A percentile compares a stretch with the other conserved stretches of the same genome.
Conservation (phyloP, 1,284 basidiomycete species). For the Cryptococcus sp. region DNA sequence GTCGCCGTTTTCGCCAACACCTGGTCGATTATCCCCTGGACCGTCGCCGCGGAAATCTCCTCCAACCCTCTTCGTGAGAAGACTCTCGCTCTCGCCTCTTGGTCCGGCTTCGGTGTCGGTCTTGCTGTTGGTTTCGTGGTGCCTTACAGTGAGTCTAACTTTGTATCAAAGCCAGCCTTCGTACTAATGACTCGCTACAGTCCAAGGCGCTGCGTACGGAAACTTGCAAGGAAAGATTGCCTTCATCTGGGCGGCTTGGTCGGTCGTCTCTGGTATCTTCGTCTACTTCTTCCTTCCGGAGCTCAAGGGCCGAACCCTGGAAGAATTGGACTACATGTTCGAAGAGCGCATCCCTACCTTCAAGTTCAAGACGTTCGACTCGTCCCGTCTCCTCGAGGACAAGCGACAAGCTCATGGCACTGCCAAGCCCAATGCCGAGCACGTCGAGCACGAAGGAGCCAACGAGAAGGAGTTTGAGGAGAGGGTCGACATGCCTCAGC, state of each 20-base stretch:
- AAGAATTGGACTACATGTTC: slow-evolving; percentile 4
- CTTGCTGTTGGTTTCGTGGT: background rate
- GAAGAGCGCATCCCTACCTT: background rate
- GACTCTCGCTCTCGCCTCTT: slow-evolving; percentile 16
- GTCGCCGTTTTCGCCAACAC: background rate
- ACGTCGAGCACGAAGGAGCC: no score
- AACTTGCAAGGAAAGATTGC: background rate
- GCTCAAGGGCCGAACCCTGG: slow-evolving; percentile 1
- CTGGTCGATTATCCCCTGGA: slow-evolving; percentile 22
- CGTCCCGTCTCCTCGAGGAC: no score
- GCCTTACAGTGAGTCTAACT: background rate
- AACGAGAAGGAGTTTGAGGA: no score
- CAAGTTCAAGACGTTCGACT: no score
- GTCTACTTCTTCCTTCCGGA: slow-evolving; percentile 10
- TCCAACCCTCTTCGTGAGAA: slow-evolving; percentile 18
- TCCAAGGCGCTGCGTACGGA: background rate
- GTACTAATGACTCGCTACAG: no score
- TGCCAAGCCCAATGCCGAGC: no score
- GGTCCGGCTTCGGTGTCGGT: slow-evolving; percentile 16
- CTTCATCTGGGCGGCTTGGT: background rate
- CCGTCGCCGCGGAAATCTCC: slow-evolving; percentile 20
- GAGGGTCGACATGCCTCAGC: no score
- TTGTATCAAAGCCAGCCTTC: no score
- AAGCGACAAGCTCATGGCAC: no score
- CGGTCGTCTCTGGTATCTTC: background rate